These are phyloP conservation scores for Monosporascus sp. DNA, from an alignment of 2,329 filamentous ascomycete species.

Conservation along the genomic window DNA sequence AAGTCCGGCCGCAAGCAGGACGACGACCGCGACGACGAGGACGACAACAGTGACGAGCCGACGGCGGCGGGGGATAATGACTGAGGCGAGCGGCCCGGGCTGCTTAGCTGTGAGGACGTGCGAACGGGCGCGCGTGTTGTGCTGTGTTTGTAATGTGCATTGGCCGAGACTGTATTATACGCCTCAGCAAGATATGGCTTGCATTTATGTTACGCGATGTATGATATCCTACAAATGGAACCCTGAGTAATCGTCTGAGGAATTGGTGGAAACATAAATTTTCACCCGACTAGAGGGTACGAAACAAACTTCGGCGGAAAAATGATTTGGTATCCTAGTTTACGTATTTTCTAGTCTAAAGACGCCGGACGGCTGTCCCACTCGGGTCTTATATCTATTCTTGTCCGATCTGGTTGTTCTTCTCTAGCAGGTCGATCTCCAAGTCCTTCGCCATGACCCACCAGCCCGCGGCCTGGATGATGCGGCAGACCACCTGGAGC, in stretches of 20 bases:
- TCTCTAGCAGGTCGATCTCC: constrained; percentile 23
- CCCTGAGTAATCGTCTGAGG: too few species aligned
- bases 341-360: neutral
- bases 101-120: too few species aligned
- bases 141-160: too few species aligned
- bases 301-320: too few species aligned
- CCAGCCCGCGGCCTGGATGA: constrained; percentile 72
- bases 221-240: neutral
- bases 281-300: too few species aligned
- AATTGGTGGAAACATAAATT: too few species aligned
- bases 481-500: constrained; percentile 59
- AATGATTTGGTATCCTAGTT: too few species aligned
- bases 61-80: neutral
- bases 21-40: constrained; percentile 16
- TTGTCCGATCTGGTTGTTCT: neutral
- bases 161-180: too few species aligned
- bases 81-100: too few species aligned
- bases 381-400: neutral
- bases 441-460: constrained; percentile 49
- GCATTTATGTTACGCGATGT: neutral
- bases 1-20: constrained; percentile 56
- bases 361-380: neutral
- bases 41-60: neutral
- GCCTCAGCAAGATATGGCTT: neutral
- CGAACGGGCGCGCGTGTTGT: too few species aligned